These are phyloP conservation scores for Anisodus acutangulus DNA, from an alignment of 257 asterid genomes.

Conservation along the genomic window DNA sequence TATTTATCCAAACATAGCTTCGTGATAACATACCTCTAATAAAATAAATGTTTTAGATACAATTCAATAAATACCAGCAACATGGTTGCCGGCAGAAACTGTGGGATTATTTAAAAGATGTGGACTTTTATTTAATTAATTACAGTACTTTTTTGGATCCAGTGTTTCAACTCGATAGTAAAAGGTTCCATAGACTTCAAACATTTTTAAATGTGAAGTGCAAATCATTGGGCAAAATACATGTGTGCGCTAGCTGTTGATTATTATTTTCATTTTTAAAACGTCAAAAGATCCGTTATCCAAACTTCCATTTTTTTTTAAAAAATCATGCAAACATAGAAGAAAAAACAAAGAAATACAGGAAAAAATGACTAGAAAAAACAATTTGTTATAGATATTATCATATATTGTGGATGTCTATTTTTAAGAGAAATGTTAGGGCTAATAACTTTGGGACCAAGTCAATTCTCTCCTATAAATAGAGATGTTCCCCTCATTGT, in stretches of 20 bases:
- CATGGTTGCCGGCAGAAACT: not conserved
- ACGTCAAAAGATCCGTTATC: not conserved
- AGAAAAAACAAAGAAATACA: constrained; percentile 1
- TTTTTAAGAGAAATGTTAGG: no score
- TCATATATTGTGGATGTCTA: no score
- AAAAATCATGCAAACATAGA: not conserved
- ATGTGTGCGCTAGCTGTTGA: not conserved
- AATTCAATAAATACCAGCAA: not conserved
- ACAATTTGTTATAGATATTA: no score
- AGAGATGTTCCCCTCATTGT: no score
- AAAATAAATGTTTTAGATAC: not conserved
- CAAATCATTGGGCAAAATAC: constrained; percentile 14
- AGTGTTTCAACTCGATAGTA: not conserved
- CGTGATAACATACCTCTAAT: not conserved
- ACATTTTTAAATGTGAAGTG: not conserved
- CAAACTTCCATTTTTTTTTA: not conserved
- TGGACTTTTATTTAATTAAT: not conserved
- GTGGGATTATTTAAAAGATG: not conserved
- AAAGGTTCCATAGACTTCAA: not conserved
- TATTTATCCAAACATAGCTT: not conserved
- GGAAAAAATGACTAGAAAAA: no score
- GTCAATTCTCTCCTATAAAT: no score
- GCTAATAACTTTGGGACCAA: no score
- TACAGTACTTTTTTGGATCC: constrained; percentile 1
- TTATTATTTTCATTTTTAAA: constrained; percentile 17